Percentiles rank a stretch among this genome's conserved stretches.
Evolutionary conservation across 2,329 filamentous ascomycete species (phyloP).

Genomic region (Coniochaeta ligniaria): DNA sequence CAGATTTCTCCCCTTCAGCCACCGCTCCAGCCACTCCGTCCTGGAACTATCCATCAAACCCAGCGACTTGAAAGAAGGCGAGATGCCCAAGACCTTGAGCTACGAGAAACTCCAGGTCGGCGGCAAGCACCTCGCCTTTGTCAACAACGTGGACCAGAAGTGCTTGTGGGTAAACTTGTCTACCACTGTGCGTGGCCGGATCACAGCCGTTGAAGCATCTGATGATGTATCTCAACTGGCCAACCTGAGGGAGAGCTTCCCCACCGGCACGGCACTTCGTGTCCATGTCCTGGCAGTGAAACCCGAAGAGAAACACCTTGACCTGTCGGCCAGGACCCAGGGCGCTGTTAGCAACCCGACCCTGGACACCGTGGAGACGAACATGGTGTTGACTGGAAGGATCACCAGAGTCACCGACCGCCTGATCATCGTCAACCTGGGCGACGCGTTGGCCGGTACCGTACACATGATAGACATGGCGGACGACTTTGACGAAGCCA

Average conservation of each 20-base stretch:
- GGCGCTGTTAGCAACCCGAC: constrained; percentile 50
- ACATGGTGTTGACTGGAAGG: constrained; percentile 74
- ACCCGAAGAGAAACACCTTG: constrained; percentile 63
- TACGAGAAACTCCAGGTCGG: constrained; percentile 68
- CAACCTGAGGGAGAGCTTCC: constrained; percentile 73
- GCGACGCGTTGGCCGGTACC: constrained; percentile 69
- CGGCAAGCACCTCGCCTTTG: constrained; percentile 69
- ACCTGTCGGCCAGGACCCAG: constrained; percentile 71
- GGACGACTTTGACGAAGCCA: constrained; percentile 79
- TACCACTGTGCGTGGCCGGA: constrained; percentile 77
- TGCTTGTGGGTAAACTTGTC: constrained; percentile 88
- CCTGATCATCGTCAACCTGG: constrained; percentile 78
- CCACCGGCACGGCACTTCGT: constrained; percentile 79
- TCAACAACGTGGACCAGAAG: constrained; percentile 78
- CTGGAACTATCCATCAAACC: constrained; percentile 82
- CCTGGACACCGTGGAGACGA: constrained; percentile 65
- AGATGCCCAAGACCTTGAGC: constrained; percentile 44
- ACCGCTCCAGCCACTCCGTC: constrained; percentile 73
- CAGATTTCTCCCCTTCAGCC: constrained; percentile 84
- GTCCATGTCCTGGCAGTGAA: constrained; percentile 74
- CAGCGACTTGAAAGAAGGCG: constrained; percentile 47
- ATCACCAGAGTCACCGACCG: constrained; percentile 82
- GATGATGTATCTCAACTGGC: constrained; percentile 76
- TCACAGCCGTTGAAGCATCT: constrained; percentile 76
- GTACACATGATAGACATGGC: constrained; percentile 76